Base-by-base conservation (phyloP, 208 protist genomes). In the Acanthamoeba lenticulata region DNA sequence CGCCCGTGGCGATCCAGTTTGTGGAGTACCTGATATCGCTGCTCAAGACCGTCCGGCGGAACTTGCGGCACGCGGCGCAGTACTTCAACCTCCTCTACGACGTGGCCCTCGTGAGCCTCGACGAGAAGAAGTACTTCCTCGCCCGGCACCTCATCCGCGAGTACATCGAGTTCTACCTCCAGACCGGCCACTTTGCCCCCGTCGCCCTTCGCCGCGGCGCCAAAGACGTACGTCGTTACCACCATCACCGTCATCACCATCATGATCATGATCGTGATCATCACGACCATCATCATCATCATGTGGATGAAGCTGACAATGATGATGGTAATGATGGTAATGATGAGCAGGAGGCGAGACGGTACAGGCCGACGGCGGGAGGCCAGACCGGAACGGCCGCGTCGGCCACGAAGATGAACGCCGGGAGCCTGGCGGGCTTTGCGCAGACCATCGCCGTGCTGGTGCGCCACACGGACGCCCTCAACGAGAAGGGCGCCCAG, bases 51-150 rank as follows among this genome's bases (percentile, higher is more conserved):
- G 60, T 92, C 52, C 86, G 86, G 4, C 24, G 55, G 29, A 65
- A 92, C 38, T 15, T 92, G 86, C 52, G 86, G n/a, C 34, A 92
- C 62, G 69, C 55, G 36, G 86, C 86, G 40, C 86, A 92, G 44
- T 92, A 74, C 55, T 92, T 92, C 60, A 77, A 92, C 36, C 47
- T 92, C 57, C n/a, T 92, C 44, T 74, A 77, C 44, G 86, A 92
- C 55, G 69, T 92, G 11, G 57, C 45, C 19, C 38, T 65, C 27
- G 19, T 74, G 29, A 42, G 86, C 57, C 24, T 92, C 7, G 55
- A 92, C 5, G 86, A 92, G 86, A 92, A 92, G 44, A 42, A 45
- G 55, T 92, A 92, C 44, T 74, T 92, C n/a, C 60, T 92, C 36
- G 21, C 86, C 5, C 52, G 86, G 17, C 86, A 92, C 40, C 36